Evolutionary conservation across 1,284 basidiomycete species (phyloP).

Genomic region (Kwoniella shivajii): DNA sequence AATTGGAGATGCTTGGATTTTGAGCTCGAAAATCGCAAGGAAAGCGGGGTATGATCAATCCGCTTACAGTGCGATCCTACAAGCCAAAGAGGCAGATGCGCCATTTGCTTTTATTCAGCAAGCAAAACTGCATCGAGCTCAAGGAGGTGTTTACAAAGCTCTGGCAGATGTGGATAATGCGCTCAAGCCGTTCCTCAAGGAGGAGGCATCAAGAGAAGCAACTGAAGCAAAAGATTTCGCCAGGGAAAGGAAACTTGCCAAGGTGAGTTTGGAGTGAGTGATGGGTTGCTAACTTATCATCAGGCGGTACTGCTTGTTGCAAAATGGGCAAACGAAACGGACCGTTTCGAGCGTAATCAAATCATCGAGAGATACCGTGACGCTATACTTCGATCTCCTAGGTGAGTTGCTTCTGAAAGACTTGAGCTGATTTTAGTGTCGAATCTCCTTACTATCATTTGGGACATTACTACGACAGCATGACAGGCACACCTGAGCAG

Average conservation of each 20-base stretch:
- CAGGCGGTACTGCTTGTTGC: conserved; percentile 86
- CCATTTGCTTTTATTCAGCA: conserved; percentile 87
- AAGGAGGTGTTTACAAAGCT: conserved; percentile 81
- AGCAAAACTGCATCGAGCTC: conserved; percentile 79
- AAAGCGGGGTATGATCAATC: conserved; percentile 96
- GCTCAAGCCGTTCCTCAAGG: conserved; percentile 56
- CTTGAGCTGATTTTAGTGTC: conserved; percentile 60
- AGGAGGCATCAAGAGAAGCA: conserved; percentile 59
- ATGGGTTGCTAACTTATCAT: conserved; percentile 8
- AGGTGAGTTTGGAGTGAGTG: conserved; percentile 58
- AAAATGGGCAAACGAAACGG: conserved; percentile 90
- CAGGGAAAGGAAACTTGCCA: conserved; percentile 59
- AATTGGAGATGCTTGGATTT: conserved; percentile 84
- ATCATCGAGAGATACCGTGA: conserved; percentile 66
- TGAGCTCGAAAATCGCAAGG: conserved; percentile 90
- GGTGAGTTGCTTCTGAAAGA: conserved; percentile 56
- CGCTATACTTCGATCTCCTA: conserved; percentile 62
- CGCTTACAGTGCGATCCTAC: conserved; percentile 92
- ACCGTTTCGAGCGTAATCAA: conserved; percentile 69
- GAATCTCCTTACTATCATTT: conserved; percentile 84
- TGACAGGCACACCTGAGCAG: conserved; percentile 21
- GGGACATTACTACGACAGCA: conserved; percentile 79
- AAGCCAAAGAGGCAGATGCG: conserved; percentile 76
- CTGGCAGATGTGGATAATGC: conserved; percentile 85
- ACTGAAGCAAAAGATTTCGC: conserved; percentile 43